These are phyloP conservation scores for Kodamaea kakaduensis DNA, from an alignment of 805 yeast genomes.

Conservation along the genomic window DNA sequence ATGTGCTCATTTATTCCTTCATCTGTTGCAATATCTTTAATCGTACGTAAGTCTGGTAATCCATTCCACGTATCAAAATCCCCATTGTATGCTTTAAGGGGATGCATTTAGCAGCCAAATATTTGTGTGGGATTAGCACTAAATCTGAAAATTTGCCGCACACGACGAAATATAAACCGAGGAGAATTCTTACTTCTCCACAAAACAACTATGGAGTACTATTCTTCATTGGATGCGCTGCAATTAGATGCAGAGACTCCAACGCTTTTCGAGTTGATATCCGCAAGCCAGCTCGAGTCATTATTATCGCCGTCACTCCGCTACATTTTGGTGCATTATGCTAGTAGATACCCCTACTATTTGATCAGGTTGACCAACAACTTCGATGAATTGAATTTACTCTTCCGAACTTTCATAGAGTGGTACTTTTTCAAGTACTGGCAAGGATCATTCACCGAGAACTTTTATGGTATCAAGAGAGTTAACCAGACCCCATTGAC, in stretches of 20 bases:
- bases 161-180: no score
- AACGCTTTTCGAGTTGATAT: conserved; percentile 81
- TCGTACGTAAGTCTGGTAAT: no score
- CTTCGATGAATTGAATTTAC: conserved; percentile 72
- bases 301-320: conserved; percentile 79
- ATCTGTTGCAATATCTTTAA: no score
- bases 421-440: conserved; percentile 63
- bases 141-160: no score
- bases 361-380: conserved; percentile 57
- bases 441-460: conserved; percentile 87
- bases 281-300: conserved; percentile 73
- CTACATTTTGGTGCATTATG: conserved; percentile 75
- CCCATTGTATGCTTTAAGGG: no score
- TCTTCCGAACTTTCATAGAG: conserved; percentile 63
- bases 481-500: conserved; percentile 38
- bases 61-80: no score
- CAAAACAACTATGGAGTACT: conserved; percentile 61
- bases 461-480: conserved; percentile 85
- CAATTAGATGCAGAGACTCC: conserved; percentile 74
- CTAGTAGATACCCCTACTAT: conserved; percentile 70
- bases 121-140: no score
- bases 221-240: conserved; percentile 73
- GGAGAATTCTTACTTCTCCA: conserved; percentile 7
- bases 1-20: no score
- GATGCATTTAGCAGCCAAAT: no score